Evolutionary conservation across 2,329 filamentous ascomycete species (phyloP), one percentile per base, ranked within the genome.

Genomic region (Paecilomyces variotii): DNA sequence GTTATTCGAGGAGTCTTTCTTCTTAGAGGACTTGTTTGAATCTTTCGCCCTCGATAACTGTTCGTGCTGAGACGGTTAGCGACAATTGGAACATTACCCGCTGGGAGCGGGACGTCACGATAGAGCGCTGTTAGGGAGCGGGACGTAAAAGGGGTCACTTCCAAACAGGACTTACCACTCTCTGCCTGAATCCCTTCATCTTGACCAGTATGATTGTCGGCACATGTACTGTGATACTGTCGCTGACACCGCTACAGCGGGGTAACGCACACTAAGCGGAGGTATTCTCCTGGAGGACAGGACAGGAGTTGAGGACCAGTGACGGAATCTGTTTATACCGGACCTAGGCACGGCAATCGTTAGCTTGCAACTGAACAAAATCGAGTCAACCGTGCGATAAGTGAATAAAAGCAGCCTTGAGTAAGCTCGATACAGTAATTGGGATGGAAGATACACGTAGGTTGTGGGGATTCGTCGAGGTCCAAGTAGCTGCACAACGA

Each of bases 121-220:
- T 52, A 28, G 56, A 57, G 39, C 57, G 56, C 28, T 61, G 65
- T 58, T 39, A 59, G 56, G 30, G 56, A 59, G 56, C 59, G 30
- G 50, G 52, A 52, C 57, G 52, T 56, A 57, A 56, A 58, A 53
- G 52, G 54, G 62, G 27, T 32, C 10, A 52, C 50, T 12, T n/a
- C 24, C 27, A 58, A 56, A 32, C 56, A 56, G 61, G 64, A 86
- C 90, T 83, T 86, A 96, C 91, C 83, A 97, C 91, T 88, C 90
- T 90, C 83, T 96, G 91, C 79, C 91, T 89, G 79, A 97, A 96
- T 76, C 91, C 89, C 82, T 96, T 97, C 93, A 97, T 97, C 78
- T 83, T 89, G 78, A 76, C 77, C 59, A 61, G 61, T 67, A 66
- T 63, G 62, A 61, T 65, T 63, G 64, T 60, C 67, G 63, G 70